Evolutionary conservation across 441 rosid species (phyloP), one percentile per base, ranked within the genome.

Genomic region (Flueggea neowawraea): DNA sequence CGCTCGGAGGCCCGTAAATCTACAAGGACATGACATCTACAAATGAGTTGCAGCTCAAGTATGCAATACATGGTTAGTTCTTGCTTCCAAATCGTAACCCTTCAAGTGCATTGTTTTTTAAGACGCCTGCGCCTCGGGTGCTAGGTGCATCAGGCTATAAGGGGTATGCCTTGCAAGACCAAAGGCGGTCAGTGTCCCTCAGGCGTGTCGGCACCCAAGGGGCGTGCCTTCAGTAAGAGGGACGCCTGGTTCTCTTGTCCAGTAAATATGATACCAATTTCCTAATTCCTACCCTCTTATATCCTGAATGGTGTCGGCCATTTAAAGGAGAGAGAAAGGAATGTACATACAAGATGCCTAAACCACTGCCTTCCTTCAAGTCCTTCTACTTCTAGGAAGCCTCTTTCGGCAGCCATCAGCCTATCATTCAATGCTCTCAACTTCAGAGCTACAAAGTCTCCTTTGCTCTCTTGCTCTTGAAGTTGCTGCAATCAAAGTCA

Each of bases 401-500:
- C 96, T 84, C 96, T 84, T 75, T 94, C 98, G 1, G 85, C 90
- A 63, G 85, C 91, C 95, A 90, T 87, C 80, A 94, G 71, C 61
- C 89, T 77, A 57, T 90, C 96, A 69, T 93, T 93, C 71, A 93
- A 63, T n/a, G 80, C 84, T 63, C 96, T 81, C 66, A 71, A 64
- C 73, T 72, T 80, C 64, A 76, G 57, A 49, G 65, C 79, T 33
- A 54, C 56, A n/a, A 51, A 44, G 13, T 75, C 76, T 11, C 68
- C 71, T n/a, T 62, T 55, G 28, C 31, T 63, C 57, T 57, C 78
- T 64, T 44, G 73, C 41, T 65, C 67, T 67, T 72, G 78, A 50
- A 87, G 66, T 69, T 54, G 77, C 98, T 93, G 82, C 74, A 70
- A 1, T 48, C 39, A 53, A 62, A 50, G 51, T 51, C 0, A 67